Evolutionary conservation across 2,329 filamentous ascomycete genomes (phyloP), one percentile per base, ranked within the genome.

Genomic region (Pseudocercospora ulei): DNA sequence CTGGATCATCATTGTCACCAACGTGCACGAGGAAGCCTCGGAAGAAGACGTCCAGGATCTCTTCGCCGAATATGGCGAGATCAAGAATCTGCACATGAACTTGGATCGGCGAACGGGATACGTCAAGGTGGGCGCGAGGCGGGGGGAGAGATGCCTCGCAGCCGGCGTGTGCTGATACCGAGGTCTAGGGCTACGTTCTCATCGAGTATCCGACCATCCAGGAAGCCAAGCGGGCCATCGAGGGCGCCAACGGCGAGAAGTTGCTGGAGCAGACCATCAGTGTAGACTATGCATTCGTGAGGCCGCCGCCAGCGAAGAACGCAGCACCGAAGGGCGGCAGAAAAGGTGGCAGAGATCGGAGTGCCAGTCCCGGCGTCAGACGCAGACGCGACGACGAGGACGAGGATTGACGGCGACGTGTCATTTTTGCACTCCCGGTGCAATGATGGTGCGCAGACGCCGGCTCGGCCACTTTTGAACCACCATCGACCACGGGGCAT

Each of bases 1-100:
- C 52, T 90, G 84, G 84, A 90, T 90, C 62, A 70, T 90, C 56
- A 77, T 85, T 47, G 82, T 83, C 50, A 87, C 82, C 36, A 90
- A 90, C 56, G 80, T 90, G 20, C 83, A 90, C 65, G 83, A 90
- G 59, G 83, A 90, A 62, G 82, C 83, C 34, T 81, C 80, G 52
- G 83, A 90, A 64, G 83, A 90, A 66, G 78, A 82, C 29, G 62
- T 90, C 40, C 80, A 81, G 55, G 84, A 90, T 60, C 72, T 77
- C 61, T 90, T 90, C 60, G 80, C 76, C 55, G 83, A 90, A 54
- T 90, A 73, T 57, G 84, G 84, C 53, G 81, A 88, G 64, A 84
- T 90, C 56, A 86, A 86, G 71, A 90, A 90, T 57, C 60, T 88
- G 57, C 83, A 90, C 57, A 64, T 90, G 58, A 90, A 90, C 58